Conservation (phyloP, 2,329 filamentous ascomycete species). For the Aureobasidium sp. region DNA sequence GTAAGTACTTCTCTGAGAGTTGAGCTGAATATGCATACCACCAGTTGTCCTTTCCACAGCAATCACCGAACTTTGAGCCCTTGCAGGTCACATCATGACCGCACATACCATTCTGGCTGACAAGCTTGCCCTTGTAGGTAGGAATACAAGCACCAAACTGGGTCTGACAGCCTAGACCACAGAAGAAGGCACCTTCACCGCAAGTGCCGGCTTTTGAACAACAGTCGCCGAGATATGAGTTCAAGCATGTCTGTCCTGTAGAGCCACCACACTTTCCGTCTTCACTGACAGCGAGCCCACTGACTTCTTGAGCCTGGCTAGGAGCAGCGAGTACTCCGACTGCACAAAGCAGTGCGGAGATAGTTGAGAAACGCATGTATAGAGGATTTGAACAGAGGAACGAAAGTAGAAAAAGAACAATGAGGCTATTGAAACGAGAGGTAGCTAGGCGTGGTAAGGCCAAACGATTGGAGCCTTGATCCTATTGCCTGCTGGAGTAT, state of each 20-base stretch:
- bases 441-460: background rate
- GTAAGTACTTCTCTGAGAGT: background rate
- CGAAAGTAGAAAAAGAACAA: background rate
- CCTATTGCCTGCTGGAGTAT: background rate
- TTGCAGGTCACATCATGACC: constrained; percentile 12
- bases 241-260: constrained; percentile 7
- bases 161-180: constrained; percentile 10
- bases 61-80: constrained; percentile 6
- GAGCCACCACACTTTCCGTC: constrained; percentile 7
- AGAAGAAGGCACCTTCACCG: constrained; percentile 2
- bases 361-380: background rate
- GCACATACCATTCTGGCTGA: constrained; percentile 6
- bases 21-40: background rate
- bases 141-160: background rate
- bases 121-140: constrained; percentile 4
- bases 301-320: background rate
- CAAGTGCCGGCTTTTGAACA: constrained; percentile 2
- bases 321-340: constrained; percentile 11
- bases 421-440: background rate
- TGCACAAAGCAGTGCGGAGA: constrained; percentile 14
- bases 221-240: constrained; percentile 11
- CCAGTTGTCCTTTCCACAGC: constrained; percentile 3
- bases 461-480: constrained; percentile 11
- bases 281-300: background rate
- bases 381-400: background rate